These are phyloP conservation scores for Plectranthus barbatus DNA, from an alignment of 257 asterid genomes.

Conservation along the genomic window DNA sequence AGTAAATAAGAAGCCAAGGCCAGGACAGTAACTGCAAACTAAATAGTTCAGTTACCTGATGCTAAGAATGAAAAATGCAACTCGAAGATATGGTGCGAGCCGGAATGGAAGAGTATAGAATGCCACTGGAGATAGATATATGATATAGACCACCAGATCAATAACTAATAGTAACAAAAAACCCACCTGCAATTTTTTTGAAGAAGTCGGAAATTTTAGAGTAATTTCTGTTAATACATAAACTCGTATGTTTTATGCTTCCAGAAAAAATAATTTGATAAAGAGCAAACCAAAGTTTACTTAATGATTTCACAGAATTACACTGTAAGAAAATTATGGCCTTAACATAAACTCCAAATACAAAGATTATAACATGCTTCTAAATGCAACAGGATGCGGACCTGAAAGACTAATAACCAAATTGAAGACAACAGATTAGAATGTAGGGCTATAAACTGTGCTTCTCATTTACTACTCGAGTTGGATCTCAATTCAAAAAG, in stretches of 20 bases:
- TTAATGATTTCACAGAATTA: neutral
- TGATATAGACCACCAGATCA: constrained; percentile 49
- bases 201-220: neutral
- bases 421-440: neutral
- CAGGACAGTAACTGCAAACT: neutral
- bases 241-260: neutral
- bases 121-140: constrained; percentile 62
- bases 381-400: neutral
- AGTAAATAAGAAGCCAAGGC: neutral
- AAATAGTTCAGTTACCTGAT: constrained; percentile 48
- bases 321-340: neutral
- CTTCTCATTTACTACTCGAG: too few relatives aligned
- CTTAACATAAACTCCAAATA: neutral
- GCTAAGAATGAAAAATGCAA: constrained; percentile 56
- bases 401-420: neutral
- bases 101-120: constrained; percentile 71
- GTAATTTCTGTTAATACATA: neutral
- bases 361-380: constrained; percentile 1
- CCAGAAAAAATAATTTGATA: neutral
- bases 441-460: neutral
- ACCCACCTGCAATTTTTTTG: constrained; percentile 40
- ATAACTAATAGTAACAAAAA: constrained; percentile 52
- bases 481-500: neutral
- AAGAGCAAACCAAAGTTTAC: neutral
- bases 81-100: constrained; percentile 81